Evolutionary conservation across 1,139 yeast species (phyloP), one percentile per base, ranked within the genome.

Genomic region (Yamadazyma pseudoaaseri): DNA sequence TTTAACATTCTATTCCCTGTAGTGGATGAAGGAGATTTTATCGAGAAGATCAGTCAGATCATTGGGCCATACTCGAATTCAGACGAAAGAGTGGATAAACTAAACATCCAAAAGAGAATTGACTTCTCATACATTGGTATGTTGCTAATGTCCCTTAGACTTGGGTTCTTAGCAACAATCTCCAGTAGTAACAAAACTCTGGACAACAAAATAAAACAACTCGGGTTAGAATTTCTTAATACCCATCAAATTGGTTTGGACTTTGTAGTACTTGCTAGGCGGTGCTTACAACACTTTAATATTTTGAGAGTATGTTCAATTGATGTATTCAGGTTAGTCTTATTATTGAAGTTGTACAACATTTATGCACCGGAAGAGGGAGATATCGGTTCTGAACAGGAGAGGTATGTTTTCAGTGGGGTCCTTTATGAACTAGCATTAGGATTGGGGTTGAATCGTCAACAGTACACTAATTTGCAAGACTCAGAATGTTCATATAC

Each of bases 311-410:
- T 49, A 17, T 62, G 71, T 13, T 70, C 75, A 20, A 45, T 78
- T 33, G 60, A 67, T 0, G 66, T 77, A 6, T 58, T 79, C 34
- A 82, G 78, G 46, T 69, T 77, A 33, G 58, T 71, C 0, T 42
- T 71, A 9, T 44, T 65, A 29, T 42, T 60, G 26, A 52, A 76
- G 37, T 40, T 60, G 13, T 73, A 73, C 48, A 66, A 62, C 30
- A 47, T 52, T 29, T 47, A 54, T 41, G 64, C 79, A 0, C 79
- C 79, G 2, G 79, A 74, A 47, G 77, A 73, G 43, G 76, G 79
- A 10, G 67, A 65, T 22, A 26, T 20, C 30, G 60, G 59, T 11
- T 59, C 62, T 3, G 77, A 73, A 39, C 80, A 77, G 22, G 74
- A 76, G 6, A 76, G 72, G 41, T 60, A 69, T 1, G 55, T 52